A percentile compares a stretch with the other conserved stretches of the same genome.
These are phyloP conservation scores for Globisporangium takayamanum DNA, from an alignment of 352 stramenopile species.

Conservation along the genomic window DNA sequence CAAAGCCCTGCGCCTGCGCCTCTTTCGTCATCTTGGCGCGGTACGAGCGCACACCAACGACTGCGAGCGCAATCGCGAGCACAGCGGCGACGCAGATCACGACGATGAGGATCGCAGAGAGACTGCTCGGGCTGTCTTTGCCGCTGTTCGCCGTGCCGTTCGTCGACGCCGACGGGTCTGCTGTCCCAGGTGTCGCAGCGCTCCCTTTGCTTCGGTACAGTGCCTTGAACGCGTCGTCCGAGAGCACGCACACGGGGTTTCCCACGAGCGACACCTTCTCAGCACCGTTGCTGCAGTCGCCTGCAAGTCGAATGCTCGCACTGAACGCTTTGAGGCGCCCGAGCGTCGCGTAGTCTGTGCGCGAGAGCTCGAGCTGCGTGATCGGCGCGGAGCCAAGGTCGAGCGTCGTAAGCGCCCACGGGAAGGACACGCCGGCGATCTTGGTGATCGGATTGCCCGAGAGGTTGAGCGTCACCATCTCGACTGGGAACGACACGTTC, in stretches of 20 bases:
- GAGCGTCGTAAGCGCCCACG: conserved; percentile 36
- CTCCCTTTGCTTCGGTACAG: conserved; percentile 28
- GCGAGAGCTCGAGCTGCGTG: conserved; percentile 60
- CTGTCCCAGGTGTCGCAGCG: conserved; percentile 5
- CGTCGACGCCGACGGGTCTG: conserved; percentile 18
- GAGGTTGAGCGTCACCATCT: conserved; percentile 46
- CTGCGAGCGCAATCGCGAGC: conserved; percentile 40
- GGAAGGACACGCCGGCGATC: conserved; percentile 51
- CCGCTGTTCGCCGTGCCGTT: conserved; percentile 13
- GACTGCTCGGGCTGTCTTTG: conserved; percentile 18
- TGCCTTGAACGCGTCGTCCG: conserved; percentile 45
- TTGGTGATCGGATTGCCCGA: conserved; percentile 49
- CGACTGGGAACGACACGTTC: conserved; percentile 43
- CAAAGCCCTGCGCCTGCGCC: conserved; percentile 9
- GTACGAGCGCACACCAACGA: conserved; percentile 45
- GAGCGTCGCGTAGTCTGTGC: conserved; percentile 53
- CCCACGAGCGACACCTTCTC: conserved; percentile 33
- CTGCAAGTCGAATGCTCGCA: conserved; percentile 31
- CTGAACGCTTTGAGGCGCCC: conserved; percentile 37
- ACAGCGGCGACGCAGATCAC: conserved; percentile 48
- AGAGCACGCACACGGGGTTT: conserved; percentile 50
- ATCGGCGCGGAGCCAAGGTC: conserved; percentile 44
- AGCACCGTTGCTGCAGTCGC: conserved; percentile 35
- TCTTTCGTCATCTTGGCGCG: conserved; percentile 22
- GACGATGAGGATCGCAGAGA: conserved; percentile 45